Base-by-base conservation (phyloP, 805 yeast species). In the Cyberlindnera mycetangii region DNA sequence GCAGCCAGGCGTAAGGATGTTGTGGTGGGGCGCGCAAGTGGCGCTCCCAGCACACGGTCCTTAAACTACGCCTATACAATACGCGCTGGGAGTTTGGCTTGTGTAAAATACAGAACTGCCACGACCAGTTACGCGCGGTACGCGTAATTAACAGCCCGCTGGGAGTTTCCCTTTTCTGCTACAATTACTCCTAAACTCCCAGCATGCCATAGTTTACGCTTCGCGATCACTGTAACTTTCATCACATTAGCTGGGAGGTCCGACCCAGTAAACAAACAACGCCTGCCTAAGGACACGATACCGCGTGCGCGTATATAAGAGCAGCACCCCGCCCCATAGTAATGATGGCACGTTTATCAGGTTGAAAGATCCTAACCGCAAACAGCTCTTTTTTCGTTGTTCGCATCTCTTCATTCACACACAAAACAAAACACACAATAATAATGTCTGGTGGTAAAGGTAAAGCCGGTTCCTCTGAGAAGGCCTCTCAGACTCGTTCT, bases 401-500 rank as follows among this genome's bases (percentile, higher is more conserved):
- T 37, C 39, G 39, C 39, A 25, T 37, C n/a, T 37, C n/a, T 27
- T 24, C 32, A 25, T 15, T 24, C 32, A 37, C 32, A 37, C 32
- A 31, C 30, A 31, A 22, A 31, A 21, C 17, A 21, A 32, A 21
- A 32, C 10, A 16, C 10, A 16, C 16, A 39, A 39, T 27, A n/a
- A 39, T 22, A 31, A 39, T 40, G 34, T 40, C 92, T 64, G 75
- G 75, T 64, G 77, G 77, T 65, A 72, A 72, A 71, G 77, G 84
- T 68, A 90, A 90, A 77, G 96, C 97, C 68, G 95, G 96, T 67
- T 78, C 95, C 59, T 73, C 95, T 62, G 90, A 89, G 70, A 92
- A 92, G 76, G 89, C 95, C 65, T 85, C 97, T 67, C 93, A 92
- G 78, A 86, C 97, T 46, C 89, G 98, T 83, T 92, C 98, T 60